Evolutionary conservation across 1,139 yeast genomes (phyloP).

Genomic region (Candida sp.): DNA sequence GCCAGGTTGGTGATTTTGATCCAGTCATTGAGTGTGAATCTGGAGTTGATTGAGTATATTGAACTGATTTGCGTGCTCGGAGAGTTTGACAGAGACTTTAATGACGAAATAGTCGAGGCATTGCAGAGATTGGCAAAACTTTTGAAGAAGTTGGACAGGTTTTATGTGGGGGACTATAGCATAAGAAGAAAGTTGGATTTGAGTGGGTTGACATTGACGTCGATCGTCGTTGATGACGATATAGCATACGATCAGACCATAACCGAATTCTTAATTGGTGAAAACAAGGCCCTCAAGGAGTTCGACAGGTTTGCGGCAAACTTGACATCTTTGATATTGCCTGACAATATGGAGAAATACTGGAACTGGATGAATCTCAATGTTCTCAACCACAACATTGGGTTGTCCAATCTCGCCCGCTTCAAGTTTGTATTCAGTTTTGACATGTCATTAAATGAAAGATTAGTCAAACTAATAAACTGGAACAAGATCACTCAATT

Average conservation of each 20-base stretch:
- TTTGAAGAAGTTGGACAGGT: conserved; percentile 12
- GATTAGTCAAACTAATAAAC: conserved; percentile 14
- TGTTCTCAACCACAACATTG: conserved; percentile 7
- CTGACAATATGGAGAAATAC: conserved; percentile 16
- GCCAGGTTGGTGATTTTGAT: conserved; percentile 33
- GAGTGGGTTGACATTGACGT: conserved; percentile 11
- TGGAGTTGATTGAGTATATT: conserved; percentile 25
- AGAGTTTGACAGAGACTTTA: background rate
- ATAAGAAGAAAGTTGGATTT: conserved; percentile 16
- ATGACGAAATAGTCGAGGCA: conserved; percentile 10
- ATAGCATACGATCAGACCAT: conserved; percentile 4
- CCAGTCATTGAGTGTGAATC: conserved; percentile 31
- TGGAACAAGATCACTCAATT: conserved; percentile 24
- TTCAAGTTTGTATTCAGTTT: conserved; percentile 22
- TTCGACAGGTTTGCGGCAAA: conserved; percentile 5
- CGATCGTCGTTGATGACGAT: conserved; percentile 16
- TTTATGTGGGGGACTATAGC: conserved; percentile 19
- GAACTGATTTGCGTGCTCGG: conserved; percentile 27
- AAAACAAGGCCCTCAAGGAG: conserved; percentile 2
- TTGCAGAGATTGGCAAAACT: conserved; percentile 14
- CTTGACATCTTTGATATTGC: conserved; percentile 19
- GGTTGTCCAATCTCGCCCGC: conserved; percentile 14
- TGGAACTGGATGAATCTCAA: conserved; percentile 19
- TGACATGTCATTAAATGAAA: conserved; percentile 8
- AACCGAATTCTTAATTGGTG: conserved; percentile 15